These are phyloP conservation scores for Curvularia verruculosa DNA, from an alignment of 2,329 filamentous ascomycete species.

Conservation along the genomic window DNA sequence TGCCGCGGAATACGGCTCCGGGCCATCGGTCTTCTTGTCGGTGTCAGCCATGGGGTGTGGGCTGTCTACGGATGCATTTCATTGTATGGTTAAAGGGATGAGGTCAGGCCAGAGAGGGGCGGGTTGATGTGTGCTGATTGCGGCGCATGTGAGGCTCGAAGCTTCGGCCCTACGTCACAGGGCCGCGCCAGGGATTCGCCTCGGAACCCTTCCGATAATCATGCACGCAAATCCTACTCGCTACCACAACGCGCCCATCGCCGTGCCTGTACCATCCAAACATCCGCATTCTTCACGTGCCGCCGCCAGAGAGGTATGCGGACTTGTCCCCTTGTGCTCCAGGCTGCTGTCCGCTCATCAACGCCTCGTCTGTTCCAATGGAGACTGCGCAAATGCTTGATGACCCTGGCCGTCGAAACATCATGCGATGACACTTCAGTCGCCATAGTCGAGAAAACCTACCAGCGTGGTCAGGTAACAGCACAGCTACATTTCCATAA, in stretches of 20 bases:
- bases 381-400: conserved; percentile 33
- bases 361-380: conserved; percentile 10
- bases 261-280: not conserved
- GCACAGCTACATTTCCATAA: conserved; percentile 76
- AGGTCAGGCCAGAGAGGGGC: conserved; percentile 5
- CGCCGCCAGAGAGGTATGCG: conserved; percentile 26
- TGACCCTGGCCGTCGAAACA: conserved; percentile 75
- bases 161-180: conserved; percentile 18
- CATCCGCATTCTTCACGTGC: not conserved
- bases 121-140: conserved; percentile 1
- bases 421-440: conserved; percentile 95
- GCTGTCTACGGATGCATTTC: conserved; percentile 9
- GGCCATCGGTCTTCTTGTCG: conserved; percentile 56
- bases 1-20: conserved; percentile 66
- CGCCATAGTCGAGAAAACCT: conserved; percentile 71
- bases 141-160: conserved; percentile 13
- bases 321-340: conserved; percentile 18
- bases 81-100: conserved; percentile 20
- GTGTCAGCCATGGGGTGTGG: conserved; percentile 50
- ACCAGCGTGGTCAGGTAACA: conserved; percentile 17
- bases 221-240: conserved; percentile 4
- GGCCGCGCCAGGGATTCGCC: conserved; percentile 1
- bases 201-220: conserved; percentile 11
- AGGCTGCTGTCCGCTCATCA: conserved; percentile 13
- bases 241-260: not conserved